phyloP scores from a whole-genome alignment of 202 grass and related monocot species.

The Setaria viridis region DNA sequence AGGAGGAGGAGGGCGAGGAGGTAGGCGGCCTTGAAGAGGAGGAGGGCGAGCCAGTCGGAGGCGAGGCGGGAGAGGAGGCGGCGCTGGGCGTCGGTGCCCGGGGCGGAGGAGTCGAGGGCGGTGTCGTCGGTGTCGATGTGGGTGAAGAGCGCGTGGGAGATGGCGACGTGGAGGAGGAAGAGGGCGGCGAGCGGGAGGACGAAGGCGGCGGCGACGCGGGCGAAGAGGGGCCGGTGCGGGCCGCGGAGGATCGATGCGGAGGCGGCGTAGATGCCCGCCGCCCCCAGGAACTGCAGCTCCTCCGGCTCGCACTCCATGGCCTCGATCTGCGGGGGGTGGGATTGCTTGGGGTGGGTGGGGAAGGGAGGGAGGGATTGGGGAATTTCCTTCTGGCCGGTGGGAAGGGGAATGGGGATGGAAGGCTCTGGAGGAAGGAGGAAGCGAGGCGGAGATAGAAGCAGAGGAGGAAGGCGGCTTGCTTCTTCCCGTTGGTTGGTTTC shows the following conservation, averaged over 20 bases:
- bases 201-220: slow-evolving; percentile 64
- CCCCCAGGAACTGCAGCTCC: slow-evolving; percentile 88
- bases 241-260: slow-evolving; percentile 49
- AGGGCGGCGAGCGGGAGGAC: slow-evolving; percentile 77
- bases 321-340: background rate
- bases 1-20: slow-evolving; percentile 81
- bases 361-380: background rate
- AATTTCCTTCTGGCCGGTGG: background rate
- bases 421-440: too few relatives aligned
- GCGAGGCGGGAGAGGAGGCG: slow-evolving; percentile 58
- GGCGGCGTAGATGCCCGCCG: slow-evolving; percentile 59
- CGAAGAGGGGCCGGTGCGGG: slow-evolving; percentile 53
- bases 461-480: too few relatives aligned
- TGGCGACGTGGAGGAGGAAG: slow-evolving; percentile 75
- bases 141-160: slow-evolving; percentile 69
- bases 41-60: slow-evolving; percentile 59
- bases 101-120: slow-evolving; percentile 59
- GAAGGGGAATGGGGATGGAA: background rate
- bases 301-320: slow-evolving; percentile 90
- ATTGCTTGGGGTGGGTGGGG: background rate
- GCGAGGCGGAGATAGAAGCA: too few relatives aligned
- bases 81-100: slow-evolving; percentile 51
- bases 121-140: slow-evolving; percentile 74
- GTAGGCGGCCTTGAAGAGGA: slow-evolving; percentile 87
- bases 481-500: too few relatives aligned